phyloP scores from a whole-genome alignment of 2,329 filamentous ascomycete species.

The Fusarium tricinctum region DNA sequence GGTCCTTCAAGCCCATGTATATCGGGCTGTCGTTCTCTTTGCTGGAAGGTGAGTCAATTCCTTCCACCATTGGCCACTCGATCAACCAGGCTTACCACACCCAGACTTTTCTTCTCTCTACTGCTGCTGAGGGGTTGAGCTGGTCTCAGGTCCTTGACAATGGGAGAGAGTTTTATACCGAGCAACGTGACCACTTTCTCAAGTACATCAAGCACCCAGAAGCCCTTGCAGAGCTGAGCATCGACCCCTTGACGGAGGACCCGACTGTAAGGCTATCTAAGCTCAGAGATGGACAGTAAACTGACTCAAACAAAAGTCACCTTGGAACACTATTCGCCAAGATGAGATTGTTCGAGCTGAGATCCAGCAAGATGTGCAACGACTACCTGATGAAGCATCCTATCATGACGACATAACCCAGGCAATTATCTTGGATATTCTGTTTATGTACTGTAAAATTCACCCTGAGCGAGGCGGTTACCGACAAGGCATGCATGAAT shows the following conservation, averaged over 20 bases:
- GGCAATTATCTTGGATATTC: slow-evolving; percentile 83
- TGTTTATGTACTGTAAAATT: slow-evolving; percentile 95
- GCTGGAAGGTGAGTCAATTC: slow-evolving; percentile 81
- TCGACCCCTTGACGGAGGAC: slow-evolving; percentile 91
- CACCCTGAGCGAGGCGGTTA: slow-evolving; percentile 89
- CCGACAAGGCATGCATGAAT: slow-evolving; percentile 98
- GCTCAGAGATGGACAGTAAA: not conserved
- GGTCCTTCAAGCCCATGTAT: slow-evolving; percentile 73
- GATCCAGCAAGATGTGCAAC: slow-evolving; percentile 93
- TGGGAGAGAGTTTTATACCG: slow-evolving; percentile 79
- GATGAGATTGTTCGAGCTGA: slow-evolving; percentile 89
- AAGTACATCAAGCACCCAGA: slow-evolving; percentile 88
- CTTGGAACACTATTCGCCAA: slow-evolving; percentile 87
- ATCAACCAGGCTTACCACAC: slow-evolving; percentile 29
- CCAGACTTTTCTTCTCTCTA: slow-evolving; percentile 85
- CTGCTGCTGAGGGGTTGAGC: slow-evolving; percentile 71
- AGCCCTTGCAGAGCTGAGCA: slow-evolving; percentile 75
- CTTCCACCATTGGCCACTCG: not conserved
- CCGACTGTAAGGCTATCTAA: slow-evolving; percentile 60
- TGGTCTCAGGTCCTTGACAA: slow-evolving; percentile 79
- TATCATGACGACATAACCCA: slow-evolving; percentile 87
- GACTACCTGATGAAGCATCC: slow-evolving; percentile 91
- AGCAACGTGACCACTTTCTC: slow-evolving; percentile 80
- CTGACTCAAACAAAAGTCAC: slow-evolving; percentile 71
- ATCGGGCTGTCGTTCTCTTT: slow-evolving; percentile 84